Percentiles rank a stretch among this genome's conserved stretches.
phyloP scores from a whole-genome alignment of 495 filamentous ascomycete species.

The Tuber indicum region DNA sequence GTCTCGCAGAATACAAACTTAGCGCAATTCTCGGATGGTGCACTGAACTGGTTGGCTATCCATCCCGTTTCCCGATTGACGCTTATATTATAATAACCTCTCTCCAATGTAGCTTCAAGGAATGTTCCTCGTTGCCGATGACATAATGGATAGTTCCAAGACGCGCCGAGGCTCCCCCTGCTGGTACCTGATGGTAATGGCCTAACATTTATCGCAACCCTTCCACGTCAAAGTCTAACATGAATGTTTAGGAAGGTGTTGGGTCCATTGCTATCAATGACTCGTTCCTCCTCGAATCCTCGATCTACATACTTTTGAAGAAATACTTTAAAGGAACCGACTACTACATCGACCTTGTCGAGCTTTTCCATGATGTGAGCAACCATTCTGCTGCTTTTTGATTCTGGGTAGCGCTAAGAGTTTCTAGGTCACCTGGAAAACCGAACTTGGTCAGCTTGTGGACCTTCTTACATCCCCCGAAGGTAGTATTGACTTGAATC shows the following conservation, averaged over 20 bases:
- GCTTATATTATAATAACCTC: conserved; percentile 14
- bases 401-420: not conserved
- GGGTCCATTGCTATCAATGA: conserved; percentile 97
- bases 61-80: not conserved
- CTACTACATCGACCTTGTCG: conserved; percentile 78
- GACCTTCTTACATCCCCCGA: conserved; percentile 95
- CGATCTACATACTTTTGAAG: conserved; percentile 86
- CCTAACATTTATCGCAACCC: not conserved
- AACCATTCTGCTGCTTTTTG: not conserved
- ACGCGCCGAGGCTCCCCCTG: conserved; percentile 89
- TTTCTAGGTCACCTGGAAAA: conserved; percentile 60
- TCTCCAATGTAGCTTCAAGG: conserved; percentile 60
- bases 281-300: conserved; percentile 86
- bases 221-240: conserved; percentile 9
- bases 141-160: conserved; percentile 94
- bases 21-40: conserved; percentile 87
- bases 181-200: conserved; percentile 63
- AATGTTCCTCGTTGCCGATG: conserved; percentile 97
- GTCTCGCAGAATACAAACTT: conserved; percentile 72
- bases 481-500: conserved; percentile 79
- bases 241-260: conserved; percentile 59
- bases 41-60: conserved; percentile 61
- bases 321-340: conserved; percentile 83
- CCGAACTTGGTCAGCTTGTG: conserved; percentile 87
- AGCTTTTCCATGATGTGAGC: conserved; percentile 87